phyloP scores from a whole-genome alignment of 2,329 filamentous ascomycete genomes.

The Pseudocercospora crystallina region DNA sequence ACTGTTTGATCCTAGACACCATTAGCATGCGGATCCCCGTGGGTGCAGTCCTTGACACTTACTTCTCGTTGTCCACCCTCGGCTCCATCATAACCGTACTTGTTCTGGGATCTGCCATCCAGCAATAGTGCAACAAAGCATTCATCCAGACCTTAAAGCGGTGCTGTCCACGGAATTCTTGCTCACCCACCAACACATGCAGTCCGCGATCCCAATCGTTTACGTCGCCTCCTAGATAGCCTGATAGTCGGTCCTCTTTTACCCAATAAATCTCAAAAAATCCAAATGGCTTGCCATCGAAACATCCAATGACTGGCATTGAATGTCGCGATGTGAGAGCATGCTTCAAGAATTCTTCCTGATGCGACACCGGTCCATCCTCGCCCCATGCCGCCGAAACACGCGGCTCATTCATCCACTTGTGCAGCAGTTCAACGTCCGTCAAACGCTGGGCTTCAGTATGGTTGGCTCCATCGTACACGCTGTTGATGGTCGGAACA shows the following conservation, averaged over 20 bases:
- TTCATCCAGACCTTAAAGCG: slow-evolving; percentile 78
- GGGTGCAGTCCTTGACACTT: slow-evolving; percentile 20
- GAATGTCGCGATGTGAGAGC: slow-evolving; percentile 69
- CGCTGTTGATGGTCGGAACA: slow-evolving; percentile 33
- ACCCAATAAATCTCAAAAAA: slow-evolving; percentile 99
- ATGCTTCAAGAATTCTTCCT: slow-evolving; percentile 66
- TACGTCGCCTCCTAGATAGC: slow-evolving; percentile 65
- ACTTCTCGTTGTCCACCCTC: slow-evolving; percentile 87
- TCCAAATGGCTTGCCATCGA: slow-evolving; percentile 92
- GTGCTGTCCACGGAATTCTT: slow-evolving; percentile 81
- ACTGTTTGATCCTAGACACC: slow-evolving; percentile 62
- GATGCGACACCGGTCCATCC: slow-evolving; percentile 55
- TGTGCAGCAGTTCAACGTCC: slow-evolving; percentile 70
- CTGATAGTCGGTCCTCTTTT: slow-evolving; percentile 80
- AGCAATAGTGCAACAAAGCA: slow-evolving; percentile 83
- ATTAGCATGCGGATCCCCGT: not conserved
- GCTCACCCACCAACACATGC: slow-evolving; percentile 86
- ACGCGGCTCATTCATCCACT: slow-evolving; percentile 85
- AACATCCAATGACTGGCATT: slow-evolving; percentile 88
- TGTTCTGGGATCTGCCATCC: slow-evolving; percentile 74
- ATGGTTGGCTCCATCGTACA: slow-evolving; percentile 11
- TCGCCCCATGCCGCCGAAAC: slow-evolving; percentile 83
- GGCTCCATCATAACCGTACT: slow-evolving; percentile 84
- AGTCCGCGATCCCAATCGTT: slow-evolving; percentile 84
- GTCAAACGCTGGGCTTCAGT: slow-evolving; percentile 37